Evolutionary conservation across 768 basidiomycete genomes (phyloP), one percentile per base, ranked within the genome.

Genomic region (Mycena latifolia): DNA sequence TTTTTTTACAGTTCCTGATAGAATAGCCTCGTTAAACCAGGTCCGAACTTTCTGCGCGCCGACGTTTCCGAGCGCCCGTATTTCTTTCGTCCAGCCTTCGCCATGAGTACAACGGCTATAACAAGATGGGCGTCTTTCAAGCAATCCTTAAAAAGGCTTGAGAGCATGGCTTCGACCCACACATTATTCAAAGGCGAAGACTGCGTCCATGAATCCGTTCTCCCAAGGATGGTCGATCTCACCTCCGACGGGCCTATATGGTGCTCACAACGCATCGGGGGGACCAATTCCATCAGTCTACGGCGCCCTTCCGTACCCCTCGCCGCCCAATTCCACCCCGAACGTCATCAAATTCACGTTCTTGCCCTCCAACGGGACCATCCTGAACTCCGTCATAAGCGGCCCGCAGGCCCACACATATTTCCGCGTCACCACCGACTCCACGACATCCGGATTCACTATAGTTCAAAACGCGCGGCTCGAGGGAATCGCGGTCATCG

Each of bases 331-430:
- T 14, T 12, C 46, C 24, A 12, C 65, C 24, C 67, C 75, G 5
- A 71, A 75, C 28, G 76, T 76, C 69, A 69, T 79, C 70, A 77
- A 78, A 12, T 75, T 80, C 71, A 74, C 73, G 18, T 82, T 83
- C 75, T 73, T 74, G 31, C 65, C 77, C 37, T 69, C 77, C 65
- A 77, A 72, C 45, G 72, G 75, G 12, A 79, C 76, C n/a, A 70
- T 83, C 10, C 73, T 84, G 27, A 77, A 82, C 66, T 81, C 75
- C 62, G 69, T 57, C 45, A 75, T 83, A 53, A 50, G 79, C 54
- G 80, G 80, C 5, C 78, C 82, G 0, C 76, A 76, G 61, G 70
- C 71, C 29, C 77, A 77, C 69, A 75, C 77, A 24, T 73, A 69
- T 17, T 82, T 81, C 70, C 78, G 77, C 55, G 47, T 83, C 65